Percentiles rank a stretch among this genome's conserved stretches.
Evolutionary conservation across 2,329 filamentous ascomycete genomes (phyloP).

Genomic region (Fusarium sp.): DNA sequence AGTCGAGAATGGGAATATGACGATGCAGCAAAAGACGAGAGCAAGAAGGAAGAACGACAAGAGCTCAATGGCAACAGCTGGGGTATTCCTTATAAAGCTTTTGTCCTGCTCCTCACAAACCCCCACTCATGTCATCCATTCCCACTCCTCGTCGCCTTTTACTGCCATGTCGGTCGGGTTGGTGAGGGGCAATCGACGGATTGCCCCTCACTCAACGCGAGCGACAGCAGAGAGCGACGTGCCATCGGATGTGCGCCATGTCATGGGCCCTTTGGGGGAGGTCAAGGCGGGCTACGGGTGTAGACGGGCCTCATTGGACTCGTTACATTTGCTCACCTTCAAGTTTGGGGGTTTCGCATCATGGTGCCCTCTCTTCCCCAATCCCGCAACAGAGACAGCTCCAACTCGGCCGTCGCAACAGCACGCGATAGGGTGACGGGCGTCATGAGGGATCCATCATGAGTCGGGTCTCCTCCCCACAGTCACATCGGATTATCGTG

Average conservation of each 20-base stretch:
- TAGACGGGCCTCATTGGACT: background rate
- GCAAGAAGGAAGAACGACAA: slow-evolving; percentile 1
- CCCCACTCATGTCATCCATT: slow-evolving; percentile 25
- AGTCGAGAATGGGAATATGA: background rate
- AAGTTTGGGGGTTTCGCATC: slow-evolving; percentile 40
- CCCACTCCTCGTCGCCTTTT: slow-evolving; percentile 27
- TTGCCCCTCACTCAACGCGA: background rate
- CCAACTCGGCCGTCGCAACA: slow-evolving; percentile 26
- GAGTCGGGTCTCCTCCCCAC: slow-evolving; percentile 18
- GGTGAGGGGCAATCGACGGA: background rate
- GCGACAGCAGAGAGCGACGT: background rate
- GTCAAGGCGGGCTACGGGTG: slow-evolving; percentile 3
- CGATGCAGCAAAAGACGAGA: slow-evolving; percentile 1
- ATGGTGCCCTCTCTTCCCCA: slow-evolving; percentile 13
- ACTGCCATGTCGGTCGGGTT: slow-evolving; percentile 15
- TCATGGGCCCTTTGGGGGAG: slow-evolving; percentile 27
- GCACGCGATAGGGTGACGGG: slow-evolving; percentile 31
- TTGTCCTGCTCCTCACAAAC: slow-evolving; percentile 20
- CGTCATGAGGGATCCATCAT: slow-evolving; percentile 29
- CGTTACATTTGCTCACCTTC: background rate
- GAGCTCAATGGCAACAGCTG: slow-evolving; percentile 15
- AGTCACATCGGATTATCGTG: slow-evolving; percentile 40
- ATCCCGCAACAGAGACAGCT: slow-evolving; percentile 10
- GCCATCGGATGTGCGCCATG: slow-evolving; percentile 8
- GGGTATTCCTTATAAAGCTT: slow-evolving; percentile 26